Base-by-base conservation (phyloP, 1,284 basidiomycete species). In the Singerocomus rubriflavus region DNA sequence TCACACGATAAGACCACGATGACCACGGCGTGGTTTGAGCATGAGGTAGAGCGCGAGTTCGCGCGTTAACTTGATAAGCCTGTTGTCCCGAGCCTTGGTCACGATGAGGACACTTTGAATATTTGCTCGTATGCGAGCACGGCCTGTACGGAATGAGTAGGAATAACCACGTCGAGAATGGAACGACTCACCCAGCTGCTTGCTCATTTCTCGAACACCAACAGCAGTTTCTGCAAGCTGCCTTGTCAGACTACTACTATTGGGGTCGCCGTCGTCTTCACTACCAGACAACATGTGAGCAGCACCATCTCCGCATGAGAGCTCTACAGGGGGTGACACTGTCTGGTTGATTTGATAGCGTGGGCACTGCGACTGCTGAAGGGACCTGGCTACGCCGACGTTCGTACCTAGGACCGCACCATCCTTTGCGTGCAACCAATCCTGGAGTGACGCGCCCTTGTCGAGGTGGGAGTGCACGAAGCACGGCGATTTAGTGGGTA, bases 171-270 rank as follows among this genome's bases (percentile, higher is more conserved):
- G n/a, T 17, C 26, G 25, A 14, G 14, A 50, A 50, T 35, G 52
- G 51, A 37, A 50, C 34, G 38, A 80, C 85, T 60, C 60, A 91
- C 94, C 95, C 33, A 99, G 86, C 72, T 98, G 93, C 71, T 97
- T 97, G 82, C 93, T 96, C 92, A 98, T 96, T 72, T 99, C 97
- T 45, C 96, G 82, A 26, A 99, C 96, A 37, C 93, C 91, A 25
- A 96, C 92, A 13, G 96, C 97, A 13, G 96, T 99, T 73, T 96
- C 95, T 8, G 96, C 97, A 14, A 99, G 78, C 65, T 95, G 93
- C 62, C 84, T 87, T 4, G 97, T 98, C 59, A 98, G 72, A 64
- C 82, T 95, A 48, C 79, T 78, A 2, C 80, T 79, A 51, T 80
- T 81, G 38, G 83, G 82, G 32, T 84, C 82, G n/a, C 85, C 83